A percentile compares a stretch with the other conserved stretches of the same genome.
These are phyloP conservation scores for Petasospora fabianii DNA, from an alignment of 1,139 yeast genomes.

Conservation along the genomic window DNA sequence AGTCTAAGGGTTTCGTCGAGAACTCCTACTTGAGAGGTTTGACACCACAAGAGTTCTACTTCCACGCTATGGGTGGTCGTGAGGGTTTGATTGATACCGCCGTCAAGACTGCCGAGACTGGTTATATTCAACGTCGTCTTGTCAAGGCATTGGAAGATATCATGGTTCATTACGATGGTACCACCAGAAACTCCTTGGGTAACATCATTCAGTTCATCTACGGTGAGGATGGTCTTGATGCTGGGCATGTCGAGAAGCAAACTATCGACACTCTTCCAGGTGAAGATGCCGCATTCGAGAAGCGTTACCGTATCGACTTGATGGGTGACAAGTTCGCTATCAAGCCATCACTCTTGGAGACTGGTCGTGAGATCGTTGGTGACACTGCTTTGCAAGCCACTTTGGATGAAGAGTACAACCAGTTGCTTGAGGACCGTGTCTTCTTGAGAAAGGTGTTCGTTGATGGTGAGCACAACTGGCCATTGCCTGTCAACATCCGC, in stretches of 20 bases:
- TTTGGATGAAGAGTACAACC: constrained; percentile 81
- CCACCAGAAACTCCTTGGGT: constrained; percentile 96
- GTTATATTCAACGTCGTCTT: constrained; percentile 98
- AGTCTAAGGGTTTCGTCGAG: constrained; percentile 96
- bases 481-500: constrained; percentile 93
- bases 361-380: constrained; percentile 89
- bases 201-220: constrained; percentile 93
- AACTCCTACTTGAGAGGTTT: constrained; percentile 95
- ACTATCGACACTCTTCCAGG: constrained; percentile 97
- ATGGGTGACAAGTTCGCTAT: constrained; percentile 65
- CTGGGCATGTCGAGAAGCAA: constrained; percentile 96
- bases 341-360: constrained; percentile 72
- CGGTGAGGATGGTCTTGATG: constrained; percentile 99
- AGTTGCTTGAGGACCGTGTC: constrained; percentile 70
- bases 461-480: constrained; percentile 96
- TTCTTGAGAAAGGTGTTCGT: constrained; percentile 82
- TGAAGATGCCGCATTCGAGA: constrained; percentile 76
- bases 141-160: constrained; percentile 98
- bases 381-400: constrained; percentile 78
- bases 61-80: constrained; percentile 99
- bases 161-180: constrained; percentile 98
- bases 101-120: constrained; percentile 98
- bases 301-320: constrained; percentile 82
- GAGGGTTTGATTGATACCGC: constrained; percentile 99
- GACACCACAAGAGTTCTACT: constrained; percentile 98